A percentile compares a stretch with the other conserved stretches of the same genome.
phyloP scores from a whole-genome alignment of 257 asterid species.

The Solanum chiquidenum region DNA sequence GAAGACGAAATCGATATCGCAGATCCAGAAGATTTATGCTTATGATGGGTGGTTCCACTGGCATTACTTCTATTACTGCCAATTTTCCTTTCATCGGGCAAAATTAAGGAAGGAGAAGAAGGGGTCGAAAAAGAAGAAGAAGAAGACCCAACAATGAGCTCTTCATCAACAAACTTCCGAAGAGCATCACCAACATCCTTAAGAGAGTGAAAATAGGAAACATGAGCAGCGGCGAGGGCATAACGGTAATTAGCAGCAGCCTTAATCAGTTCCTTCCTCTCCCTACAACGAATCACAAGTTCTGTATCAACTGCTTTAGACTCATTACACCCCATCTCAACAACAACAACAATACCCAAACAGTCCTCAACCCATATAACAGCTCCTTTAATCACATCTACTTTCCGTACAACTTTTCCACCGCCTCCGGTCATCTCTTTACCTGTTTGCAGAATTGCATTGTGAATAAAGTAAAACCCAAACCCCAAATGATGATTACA shows the following conservation, averaged over 20 bases:
- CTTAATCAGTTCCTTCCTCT: conserved; percentile 65
- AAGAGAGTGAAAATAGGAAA: conserved; percentile 69
- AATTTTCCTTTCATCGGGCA: conserved; percentile 20
- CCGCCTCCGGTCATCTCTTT: conserved; percentile 12
- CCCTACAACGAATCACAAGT: conserved; percentile 74
- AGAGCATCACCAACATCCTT: conserved; percentile 89
- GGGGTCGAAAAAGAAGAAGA: conserved; percentile 41
- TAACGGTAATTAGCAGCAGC: conserved; percentile 84
- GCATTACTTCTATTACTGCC: neutral
- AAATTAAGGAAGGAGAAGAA: conserved; percentile 61
- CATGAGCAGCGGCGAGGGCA: conserved; percentile 89
- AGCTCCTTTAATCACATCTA: neutral
- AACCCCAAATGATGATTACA: neutral
- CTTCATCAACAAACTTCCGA: conserved; percentile 81
- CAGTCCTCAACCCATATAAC: neutral
- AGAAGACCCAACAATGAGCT: conserved; percentile 39
- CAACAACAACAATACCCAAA: neutral
- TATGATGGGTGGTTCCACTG: neutral
- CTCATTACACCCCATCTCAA: conserved; percentile 68
- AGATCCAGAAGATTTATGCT: conserved; percentile 3
- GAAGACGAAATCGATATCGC: conserved; percentile 1
- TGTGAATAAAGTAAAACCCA: conserved; percentile 4
- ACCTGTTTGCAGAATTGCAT: conserved; percentile 25
- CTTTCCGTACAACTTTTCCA: neutral
- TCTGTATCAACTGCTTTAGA: conserved; percentile 73